A percentile compares a stretch with the other conserved stretches of the same genome.
Evolutionary conservation across 768 basidiomycete genomes (phyloP).

Genomic region (Russula virescens): DNA sequence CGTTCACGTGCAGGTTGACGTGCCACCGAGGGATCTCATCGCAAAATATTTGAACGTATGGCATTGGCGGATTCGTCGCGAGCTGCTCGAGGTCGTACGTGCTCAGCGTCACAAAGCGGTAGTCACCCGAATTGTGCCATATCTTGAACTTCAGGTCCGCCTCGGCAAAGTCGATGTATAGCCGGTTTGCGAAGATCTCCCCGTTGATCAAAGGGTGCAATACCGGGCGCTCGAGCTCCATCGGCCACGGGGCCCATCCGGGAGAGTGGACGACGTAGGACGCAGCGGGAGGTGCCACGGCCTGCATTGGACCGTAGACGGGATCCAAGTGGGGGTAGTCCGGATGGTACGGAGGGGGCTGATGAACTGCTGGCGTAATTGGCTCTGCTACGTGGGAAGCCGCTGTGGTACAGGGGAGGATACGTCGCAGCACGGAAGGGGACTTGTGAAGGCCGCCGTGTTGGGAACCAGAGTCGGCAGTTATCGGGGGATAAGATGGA

Average conservation of each 20-base stretch:
- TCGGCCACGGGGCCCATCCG: conserved; percentile 1
- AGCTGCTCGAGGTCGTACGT: too few species aligned
- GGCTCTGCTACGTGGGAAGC: neutral
- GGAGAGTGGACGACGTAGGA: conserved; percentile 15
- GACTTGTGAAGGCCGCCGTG: conserved; percentile 12
- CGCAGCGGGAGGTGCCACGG: neutral
- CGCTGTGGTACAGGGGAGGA: conserved; percentile 4
- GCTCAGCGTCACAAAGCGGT: too few species aligned
- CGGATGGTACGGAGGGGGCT: conserved; percentile 9
- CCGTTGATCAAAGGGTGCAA: too few species aligned
- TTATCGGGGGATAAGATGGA: neutral
- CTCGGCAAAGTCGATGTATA: too few species aligned
- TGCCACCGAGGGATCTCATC: too few species aligned
- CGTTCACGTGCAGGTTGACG: too few species aligned
- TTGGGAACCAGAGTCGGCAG: neutral
- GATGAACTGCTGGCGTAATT: neutral
- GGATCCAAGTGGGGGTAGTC: conserved; percentile 15
- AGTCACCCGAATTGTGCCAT: too few species aligned
- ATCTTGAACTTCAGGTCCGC: too few species aligned
- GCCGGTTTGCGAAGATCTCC: too few species aligned
- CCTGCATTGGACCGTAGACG: conserved; percentile 9
- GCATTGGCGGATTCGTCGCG: too few species aligned
- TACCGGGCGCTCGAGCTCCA: conserved; percentile 4
- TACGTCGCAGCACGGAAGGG: conserved; percentile 9
- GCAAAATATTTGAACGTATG: too few species aligned